Percentiles rank a stretch among this genome's conserved stretches.
These are phyloP conservation scores for Vitis hybrid DNA, from an alignment of 177 flowering plant genomes.

Conservation along the genomic window DNA sequence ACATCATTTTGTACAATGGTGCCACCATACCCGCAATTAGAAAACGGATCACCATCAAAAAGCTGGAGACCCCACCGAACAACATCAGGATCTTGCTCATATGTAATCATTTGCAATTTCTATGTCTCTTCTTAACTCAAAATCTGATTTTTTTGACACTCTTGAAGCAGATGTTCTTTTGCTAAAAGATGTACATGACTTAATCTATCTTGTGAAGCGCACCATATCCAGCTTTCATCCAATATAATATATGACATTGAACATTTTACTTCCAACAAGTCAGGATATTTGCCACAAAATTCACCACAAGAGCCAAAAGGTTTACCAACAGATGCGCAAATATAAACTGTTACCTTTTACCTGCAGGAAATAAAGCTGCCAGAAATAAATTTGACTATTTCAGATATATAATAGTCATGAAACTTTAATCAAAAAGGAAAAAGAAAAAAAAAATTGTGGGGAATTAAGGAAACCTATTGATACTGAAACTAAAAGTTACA, in stretches of 20 bases:
- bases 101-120: constrained; percentile 48
- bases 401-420: no score
- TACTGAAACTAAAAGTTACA: no score
- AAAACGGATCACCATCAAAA: constrained; percentile 57
- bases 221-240: constrained; percentile 2
- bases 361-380: constrained; percentile 1
- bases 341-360: not conserved
- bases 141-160: not conserved
- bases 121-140: not conserved
- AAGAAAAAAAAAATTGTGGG: no score
- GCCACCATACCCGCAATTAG: constrained; percentile 44
- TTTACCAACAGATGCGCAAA: constrained; percentile 1
- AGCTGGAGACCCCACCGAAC: constrained; percentile 86
- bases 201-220: not conserved
- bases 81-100: constrained; percentile 87
- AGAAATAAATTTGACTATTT: no score
- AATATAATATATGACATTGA: not conserved
- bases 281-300: not conserved
- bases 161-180: not conserved
- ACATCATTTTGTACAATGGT: constrained; percentile 30
- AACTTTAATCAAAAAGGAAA: no score
- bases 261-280: not conserved
- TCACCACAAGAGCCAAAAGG: not conserved
- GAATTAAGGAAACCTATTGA: no score
- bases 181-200: not conserved